These are phyloP conservation scores for Backusella westeae DNA, from an alignment of 192 early-diverging fungal genomes.

Conservation along the genomic window DNA sequence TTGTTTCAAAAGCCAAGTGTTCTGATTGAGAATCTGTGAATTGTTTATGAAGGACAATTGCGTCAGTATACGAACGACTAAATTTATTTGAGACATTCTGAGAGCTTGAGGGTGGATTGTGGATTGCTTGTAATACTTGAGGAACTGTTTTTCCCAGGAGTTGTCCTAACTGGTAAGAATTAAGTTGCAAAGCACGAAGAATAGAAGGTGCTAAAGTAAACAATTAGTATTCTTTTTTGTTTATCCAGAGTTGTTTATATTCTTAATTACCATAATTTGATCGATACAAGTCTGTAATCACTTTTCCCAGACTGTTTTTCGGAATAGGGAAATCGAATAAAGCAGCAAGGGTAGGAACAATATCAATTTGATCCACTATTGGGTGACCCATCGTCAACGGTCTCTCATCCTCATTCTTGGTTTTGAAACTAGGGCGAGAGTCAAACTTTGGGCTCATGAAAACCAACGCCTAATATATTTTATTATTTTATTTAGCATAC, in stretches of 20 bases:
- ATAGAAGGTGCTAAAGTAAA: neutral
- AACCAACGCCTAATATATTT: conserved; percentile 29
- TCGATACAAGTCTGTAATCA: conserved; percentile 79
- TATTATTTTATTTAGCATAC: neutral
- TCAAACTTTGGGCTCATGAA: conserved; percentile 52
- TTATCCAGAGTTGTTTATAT: neutral
- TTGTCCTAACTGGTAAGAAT: conserved; percentile 56
- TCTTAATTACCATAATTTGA: conserved; percentile 30
- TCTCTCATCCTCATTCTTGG: neutral
- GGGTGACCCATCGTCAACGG: conserved; percentile 48
- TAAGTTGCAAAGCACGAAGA: conserved; percentile 58
- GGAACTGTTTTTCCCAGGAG: conserved; percentile 24
- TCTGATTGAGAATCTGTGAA: neutral
- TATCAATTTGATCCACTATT: conserved; percentile 80
- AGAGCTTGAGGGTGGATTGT: neutral
- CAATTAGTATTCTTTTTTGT: neutral
- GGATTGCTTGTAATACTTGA: neutral
- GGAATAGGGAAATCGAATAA: conserved; percentile 89
- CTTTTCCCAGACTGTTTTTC: conserved; percentile 86
- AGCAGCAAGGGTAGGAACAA: conserved; percentile 81
- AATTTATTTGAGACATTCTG: neutral
- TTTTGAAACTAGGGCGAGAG: conserved; percentile 16
- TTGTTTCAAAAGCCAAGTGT: neutral
- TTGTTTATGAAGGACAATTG: conserved; percentile 6
- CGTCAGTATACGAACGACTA: neutral